Evolutionary conservation across 2,329 filamentous ascomycete genomes (phyloP).

Genomic region (Fusarium dlaminii): DNA sequence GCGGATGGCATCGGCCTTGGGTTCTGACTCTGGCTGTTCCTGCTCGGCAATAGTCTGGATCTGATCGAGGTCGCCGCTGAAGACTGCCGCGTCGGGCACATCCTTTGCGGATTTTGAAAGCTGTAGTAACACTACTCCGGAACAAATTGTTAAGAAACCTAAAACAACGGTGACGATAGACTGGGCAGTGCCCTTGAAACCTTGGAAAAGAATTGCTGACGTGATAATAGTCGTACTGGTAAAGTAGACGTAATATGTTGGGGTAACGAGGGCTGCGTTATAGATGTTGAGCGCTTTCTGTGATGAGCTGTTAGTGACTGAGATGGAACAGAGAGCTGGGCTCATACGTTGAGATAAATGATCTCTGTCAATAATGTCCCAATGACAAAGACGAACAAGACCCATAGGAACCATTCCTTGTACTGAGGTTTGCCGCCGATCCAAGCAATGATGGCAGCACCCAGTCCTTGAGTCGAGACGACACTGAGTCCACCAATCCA

Average conservation of each 20-base stretch:
- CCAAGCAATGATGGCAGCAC: constrained; percentile 90
- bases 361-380: constrained; percentile 92
- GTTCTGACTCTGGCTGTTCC: constrained; percentile 94
- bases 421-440: constrained; percentile 85
- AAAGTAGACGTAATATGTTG: constrained; percentile 99
- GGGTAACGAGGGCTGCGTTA: constrained; percentile 95
- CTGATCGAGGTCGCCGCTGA: constrained; percentile 92
- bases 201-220: constrained; percentile 89
- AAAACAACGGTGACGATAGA: constrained; percentile 90
- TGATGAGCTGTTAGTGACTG: constrained; percentile 45
- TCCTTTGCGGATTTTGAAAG: constrained; percentile 99
- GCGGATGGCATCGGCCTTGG: constrained; percentile 94
- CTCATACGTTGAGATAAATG: constrained; percentile 88
- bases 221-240: constrained; percentile 95
- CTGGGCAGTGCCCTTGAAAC: constrained; percentile 86
- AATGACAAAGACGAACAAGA: constrained; percentile 90
- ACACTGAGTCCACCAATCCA: constrained; percentile 94
- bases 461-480: constrained; percentile 91
- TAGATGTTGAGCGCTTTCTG: constrained; percentile 99
- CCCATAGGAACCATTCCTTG: constrained; percentile 97
- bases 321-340: background rate
- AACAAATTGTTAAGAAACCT: constrained; percentile 93
- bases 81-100: constrained; percentile 91
- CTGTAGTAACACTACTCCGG: constrained; percentile 90
- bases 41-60: constrained; percentile 95